Base-by-base conservation (phyloP, 106 monocot species). In the Apostasia ramifera region DNA sequence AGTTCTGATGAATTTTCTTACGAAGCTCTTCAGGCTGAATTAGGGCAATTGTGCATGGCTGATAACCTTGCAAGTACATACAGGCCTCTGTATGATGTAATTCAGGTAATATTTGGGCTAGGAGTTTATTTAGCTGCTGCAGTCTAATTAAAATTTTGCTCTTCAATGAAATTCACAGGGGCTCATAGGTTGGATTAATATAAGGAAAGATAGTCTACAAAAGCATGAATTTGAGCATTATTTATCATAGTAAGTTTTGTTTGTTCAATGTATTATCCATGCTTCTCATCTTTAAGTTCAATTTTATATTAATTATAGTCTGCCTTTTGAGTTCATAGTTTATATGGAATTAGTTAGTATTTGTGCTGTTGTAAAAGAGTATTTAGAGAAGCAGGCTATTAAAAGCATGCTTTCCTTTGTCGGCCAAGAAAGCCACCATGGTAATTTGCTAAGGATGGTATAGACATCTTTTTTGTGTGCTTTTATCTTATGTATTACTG, bases 201-300 rank as follows among this genome's bases (percentile, higher is more conserved):
- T 80, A 7, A 81, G 70, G 72, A 81, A 83, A 79, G 54, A 76
- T 40, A 80, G 69, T 51, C 77, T 98, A 60, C 79, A 93, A 55
- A 87, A 90, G 66, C 69, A 57, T 76, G 93, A 82, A 61, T 98
- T 90, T 82, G 93, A 93, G 72, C 85, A 80, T 75, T 81, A 90
- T 69, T 81, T 85, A 49, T 90, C 90, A 67, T 80, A 75, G 98
- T 99, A 65, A 81, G 97, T 61, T 57, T 41, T 57, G 57, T 42
- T 3, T 26, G 4, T 10, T 12, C 43, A 13, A 40, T 57, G 26
- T 26, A 26, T 26, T 26, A 26, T 26, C n/a, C 0, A 2, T 54
- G 2, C 7, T 52, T 61, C 43, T 68, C 37, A 41, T 51, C 45
- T 59, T 60, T 40, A 44, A 39, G 1, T 45, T 45, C 37, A 14